Evolutionary conservation across 2,329 filamentous ascomycete genomes (phyloP), one percentile per base, ranked within the genome.

Genomic region (Penicillium sp.): DNA sequence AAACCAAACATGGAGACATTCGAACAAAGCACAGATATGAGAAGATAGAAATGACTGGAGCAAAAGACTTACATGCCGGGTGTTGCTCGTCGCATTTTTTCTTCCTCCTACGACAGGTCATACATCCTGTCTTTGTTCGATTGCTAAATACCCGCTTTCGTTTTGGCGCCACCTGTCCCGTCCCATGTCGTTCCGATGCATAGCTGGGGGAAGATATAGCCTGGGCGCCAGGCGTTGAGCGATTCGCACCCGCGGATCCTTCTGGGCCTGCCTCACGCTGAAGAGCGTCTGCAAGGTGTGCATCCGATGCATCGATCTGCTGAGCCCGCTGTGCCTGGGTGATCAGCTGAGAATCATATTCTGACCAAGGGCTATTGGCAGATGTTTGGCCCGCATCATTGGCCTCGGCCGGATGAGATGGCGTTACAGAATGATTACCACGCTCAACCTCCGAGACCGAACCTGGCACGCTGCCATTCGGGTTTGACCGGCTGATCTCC

Each of bases 11-110:
- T 4, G 3, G 22, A 25, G 22, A 25, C 22, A 25, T 6, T 25
- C 7, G 22, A 25, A 25, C 4, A 4, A 25, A 25, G 22, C 22
- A 25, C 22, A 25, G 22, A 25, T 6, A 7, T 25, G 43, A 46
- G 41, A 42, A 14, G 47, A 48, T 7, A 52, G 39, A 28, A 38
- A 31, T 40, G 33, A 37, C 9, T 2, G 3, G 30, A 46, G 46
- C 22, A 28, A 16, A 16, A 25, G 41, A 70, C 87, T 78, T 77
- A 95, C 93, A 97, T 70, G 89, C 84, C 22, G 93, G 93, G 69
- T 95, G 95, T 46, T 81, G 81, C 75, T 97, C 93, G 66, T 97
- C 92, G 66, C 93, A 97, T 73, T 97, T 97, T 82, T 97, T 97
- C 80, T 97, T 97, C 51, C 92, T 81, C 66, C 83, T 82, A 52